These are phyloP conservation scores for Candida nemodendra DNA, from an alignment of 805 yeast genomes.

Conservation along the genomic window DNA sequence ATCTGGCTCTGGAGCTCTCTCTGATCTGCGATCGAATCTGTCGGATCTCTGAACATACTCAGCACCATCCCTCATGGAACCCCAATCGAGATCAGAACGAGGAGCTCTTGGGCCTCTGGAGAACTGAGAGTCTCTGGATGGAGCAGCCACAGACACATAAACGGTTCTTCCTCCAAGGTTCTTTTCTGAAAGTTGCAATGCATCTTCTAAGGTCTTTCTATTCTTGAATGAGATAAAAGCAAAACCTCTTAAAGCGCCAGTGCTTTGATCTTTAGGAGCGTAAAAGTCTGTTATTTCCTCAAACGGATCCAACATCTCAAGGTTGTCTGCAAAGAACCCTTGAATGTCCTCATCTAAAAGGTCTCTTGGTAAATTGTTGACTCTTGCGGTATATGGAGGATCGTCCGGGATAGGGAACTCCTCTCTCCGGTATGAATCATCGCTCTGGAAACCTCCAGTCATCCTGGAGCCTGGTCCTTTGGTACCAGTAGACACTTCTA, in stretches of 20 bases:
- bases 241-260: conserved; percentile 61
- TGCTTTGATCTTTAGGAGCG: conserved; percentile 67
- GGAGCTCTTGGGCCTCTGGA: conserved; percentile 21
- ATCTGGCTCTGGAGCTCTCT: conserved; percentile 45
- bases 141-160: conserved; percentile 59
- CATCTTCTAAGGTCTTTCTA: conserved; percentile 48
- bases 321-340: conserved; percentile 57
- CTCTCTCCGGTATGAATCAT: conserved; percentile 48
- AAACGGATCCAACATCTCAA: conserved; percentile 47
- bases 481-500: conserved; percentile 16
- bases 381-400: conserved; percentile 91
- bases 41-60: conserved; percentile 24
- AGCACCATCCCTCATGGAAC: conserved; percentile 41
- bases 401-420: conserved; percentile 86
- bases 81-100: conserved; percentile 57
- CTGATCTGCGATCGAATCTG: conserved; percentile 26
- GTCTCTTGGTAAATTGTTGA: conserved; percentile 83
- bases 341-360: conserved; percentile 61
- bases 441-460: conserved; percentile 17
- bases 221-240: conserved; percentile 52
- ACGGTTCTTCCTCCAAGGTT: conserved; percentile 49
- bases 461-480: conserved; percentile 17
- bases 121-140: conserved; percentile 43
- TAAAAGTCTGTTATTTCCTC: conserved; percentile 59
- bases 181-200: conserved; percentile 44